These are phyloP conservation scores for Calonectria pseudoturangicola DNA, from an alignment of 2,329 filamentous ascomycete genomes.

Conservation along the genomic window DNA sequence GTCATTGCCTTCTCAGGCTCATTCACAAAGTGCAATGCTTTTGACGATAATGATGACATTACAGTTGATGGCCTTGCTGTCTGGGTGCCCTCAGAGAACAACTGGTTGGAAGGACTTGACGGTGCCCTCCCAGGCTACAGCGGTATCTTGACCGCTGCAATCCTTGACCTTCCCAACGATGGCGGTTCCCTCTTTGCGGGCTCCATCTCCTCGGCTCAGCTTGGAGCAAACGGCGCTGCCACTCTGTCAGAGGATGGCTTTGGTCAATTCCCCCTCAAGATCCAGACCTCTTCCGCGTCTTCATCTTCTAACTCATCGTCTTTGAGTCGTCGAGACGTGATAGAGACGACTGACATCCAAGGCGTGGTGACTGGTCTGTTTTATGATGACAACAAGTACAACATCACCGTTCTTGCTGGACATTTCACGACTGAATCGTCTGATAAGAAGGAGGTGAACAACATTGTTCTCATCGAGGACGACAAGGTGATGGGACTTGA, in stretches of 20 bases:
- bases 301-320: slow-evolving; percentile 59
- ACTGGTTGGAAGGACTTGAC: slow-evolving; percentile 90
- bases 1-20: slow-evolving; percentile 87
- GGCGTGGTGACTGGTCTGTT: slow-evolving; percentile 89
- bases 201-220: slow-evolving; percentile 84
- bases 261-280: slow-evolving; percentile 74
- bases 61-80: slow-evolving; percentile 86
- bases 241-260: slow-evolving; percentile 75
- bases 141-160: slow-evolving; percentile 82
- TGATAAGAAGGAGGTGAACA: slow-evolving; percentile 83
- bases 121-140: slow-evolving; percentile 78
- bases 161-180: slow-evolving; percentile 78
- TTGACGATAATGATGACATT: slow-evolving; percentile 76
- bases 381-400: slow-evolving; percentile 80
- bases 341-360: slow-evolving; percentile 65
- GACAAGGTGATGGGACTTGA: slow-evolving; percentile 84
- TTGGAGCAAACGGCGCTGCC: slow-evolving; percentile 83
- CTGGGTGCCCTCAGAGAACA: slow-evolving; percentile 89
- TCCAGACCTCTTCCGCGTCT: slow-evolving; percentile 58
- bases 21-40: slow-evolving; percentile 84
- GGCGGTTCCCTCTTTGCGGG: slow-evolving; percentile 85
- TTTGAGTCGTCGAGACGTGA: slow-evolving; percentile 68
- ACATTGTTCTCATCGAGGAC: slow-evolving; percentile 88
- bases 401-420: slow-evolving; percentile 91
- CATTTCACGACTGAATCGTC: slow-evolving; percentile 84